Percentiles rank a stretch among this genome's conserved stretches.
phyloP scores from a whole-genome alignment of 345 rosid species.

The Salix dunnii region DNA sequence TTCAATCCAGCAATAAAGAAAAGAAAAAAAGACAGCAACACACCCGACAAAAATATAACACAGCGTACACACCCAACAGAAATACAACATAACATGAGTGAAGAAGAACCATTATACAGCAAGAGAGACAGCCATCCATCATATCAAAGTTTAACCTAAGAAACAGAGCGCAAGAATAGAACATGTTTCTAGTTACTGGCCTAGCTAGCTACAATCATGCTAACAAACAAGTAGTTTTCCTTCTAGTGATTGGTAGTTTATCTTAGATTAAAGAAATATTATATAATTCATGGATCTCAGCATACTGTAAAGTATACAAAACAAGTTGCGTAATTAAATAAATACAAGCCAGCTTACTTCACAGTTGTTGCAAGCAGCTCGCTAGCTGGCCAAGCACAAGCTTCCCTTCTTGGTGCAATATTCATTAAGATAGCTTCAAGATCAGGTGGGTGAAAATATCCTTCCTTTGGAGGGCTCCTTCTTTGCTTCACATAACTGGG shows the following conservation, averaged over 20 bases:
- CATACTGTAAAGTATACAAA: not conserved
- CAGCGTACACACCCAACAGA: not conserved
- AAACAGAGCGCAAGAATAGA: not conserved
- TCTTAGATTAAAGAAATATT: not conserved
- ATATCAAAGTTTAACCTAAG: not conserved
- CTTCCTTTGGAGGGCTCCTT: slow-evolving; percentile 48
- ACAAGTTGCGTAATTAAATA: not conserved
- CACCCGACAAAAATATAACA: too few species aligned
- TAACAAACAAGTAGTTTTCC: not conserved
- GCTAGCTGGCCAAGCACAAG: slow-evolving; percentile 14
- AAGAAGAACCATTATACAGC: not conserved
- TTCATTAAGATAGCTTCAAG: slow-evolving; percentile 50
- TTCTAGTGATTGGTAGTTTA: not conserved
- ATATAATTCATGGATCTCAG: not conserved
- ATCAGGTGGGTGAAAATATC: slow-evolving; percentile 70
- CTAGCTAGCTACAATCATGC: not conserved
- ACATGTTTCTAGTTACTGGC: not conserved
- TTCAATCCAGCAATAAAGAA: not conserved
- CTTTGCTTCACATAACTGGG: slow-evolving; percentile 5
- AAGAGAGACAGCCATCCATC: not conserved
- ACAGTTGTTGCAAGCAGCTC: not conserved
- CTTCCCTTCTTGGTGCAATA: slow-evolving; percentile 30
- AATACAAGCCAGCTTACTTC: not conserved
- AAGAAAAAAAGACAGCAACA: not conserved
- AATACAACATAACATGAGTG: not conserved